Evolutionary conservation across 805 yeast genomes (phyloP).

Genomic region (Ogataea neopini): DNA sequence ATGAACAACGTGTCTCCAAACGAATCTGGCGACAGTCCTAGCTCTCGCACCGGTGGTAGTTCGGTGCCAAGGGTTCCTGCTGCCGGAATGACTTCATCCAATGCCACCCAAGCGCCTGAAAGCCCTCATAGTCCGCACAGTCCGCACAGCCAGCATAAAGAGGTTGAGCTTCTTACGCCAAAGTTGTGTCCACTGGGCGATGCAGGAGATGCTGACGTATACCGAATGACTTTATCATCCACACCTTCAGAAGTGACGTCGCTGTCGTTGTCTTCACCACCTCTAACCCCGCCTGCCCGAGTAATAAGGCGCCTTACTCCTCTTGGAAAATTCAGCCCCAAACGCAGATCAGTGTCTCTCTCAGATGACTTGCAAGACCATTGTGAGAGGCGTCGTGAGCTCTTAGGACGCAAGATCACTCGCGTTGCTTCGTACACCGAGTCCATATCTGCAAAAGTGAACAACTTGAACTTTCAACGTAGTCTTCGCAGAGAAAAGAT

Average conservation of each 20-base stretch:
- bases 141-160: neutral
- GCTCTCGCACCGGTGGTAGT: neutral
- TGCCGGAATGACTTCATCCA: neutral
- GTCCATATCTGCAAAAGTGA: slow-evolving; percentile 10
- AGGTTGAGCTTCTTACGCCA: slow-evolving; percentile 14
- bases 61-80: neutral
- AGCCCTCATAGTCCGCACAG: neutral
- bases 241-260: slow-evolving; percentile 13
- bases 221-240: neutral
- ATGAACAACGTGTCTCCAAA: slow-evolving; percentile 9
- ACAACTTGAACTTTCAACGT: slow-evolving; percentile 8
- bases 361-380: slow-evolving; percentile 22
- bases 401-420: slow-evolving; percentile 13
- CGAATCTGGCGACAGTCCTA: slow-evolving; percentile 6
- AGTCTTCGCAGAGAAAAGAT: slow-evolving; percentile 12
- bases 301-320: slow-evolving; percentile 27
- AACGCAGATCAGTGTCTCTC: slow-evolving; percentile 15
- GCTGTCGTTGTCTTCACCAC: slow-evolving; percentile 21
- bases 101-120: neutral
- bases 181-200: slow-evolving; percentile 12
- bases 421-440: slow-evolving; percentile 15
- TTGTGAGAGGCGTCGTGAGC: slow-evolving; percentile 18
- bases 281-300: slow-evolving; percentile 28
- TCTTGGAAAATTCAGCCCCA: slow-evolving; percentile 24
- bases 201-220: slow-evolving; percentile 6